Conservation (phyloP, 768 basidiomycete genomes). For the Dictyophora rubrovolvata region DNA sequence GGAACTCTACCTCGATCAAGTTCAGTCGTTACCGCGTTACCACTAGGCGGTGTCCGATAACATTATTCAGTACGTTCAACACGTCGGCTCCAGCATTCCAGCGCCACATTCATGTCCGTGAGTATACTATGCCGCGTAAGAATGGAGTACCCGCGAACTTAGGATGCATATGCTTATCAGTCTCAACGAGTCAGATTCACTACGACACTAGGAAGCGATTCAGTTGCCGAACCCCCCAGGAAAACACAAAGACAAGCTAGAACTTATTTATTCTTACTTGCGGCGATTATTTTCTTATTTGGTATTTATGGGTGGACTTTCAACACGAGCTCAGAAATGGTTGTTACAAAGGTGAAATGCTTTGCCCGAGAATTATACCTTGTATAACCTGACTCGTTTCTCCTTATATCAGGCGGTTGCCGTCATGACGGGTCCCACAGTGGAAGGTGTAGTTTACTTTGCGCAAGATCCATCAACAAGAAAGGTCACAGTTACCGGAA, state of each 20-base stretch:
- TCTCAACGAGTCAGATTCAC: neutral
- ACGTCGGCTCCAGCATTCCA: too few relatives aligned
- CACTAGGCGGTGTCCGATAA: too few relatives aligned
- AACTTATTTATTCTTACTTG: neutral
- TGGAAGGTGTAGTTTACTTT: constrained; percentile 58
- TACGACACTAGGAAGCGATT: neutral
- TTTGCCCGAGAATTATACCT: neutral
- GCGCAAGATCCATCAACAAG: constrained; percentile 38
- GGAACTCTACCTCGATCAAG: too few relatives aligned
- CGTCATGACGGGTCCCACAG: constrained; percentile 50
- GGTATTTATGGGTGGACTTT: neutral
- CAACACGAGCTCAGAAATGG: neutral
- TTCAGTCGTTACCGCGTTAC: too few relatives aligned
- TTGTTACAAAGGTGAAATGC: neutral
- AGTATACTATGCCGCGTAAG: too few relatives aligned
- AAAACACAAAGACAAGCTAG: neutral
- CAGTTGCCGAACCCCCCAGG: neutral
- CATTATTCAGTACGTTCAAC: too few relatives aligned
- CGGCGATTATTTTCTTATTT: neutral
- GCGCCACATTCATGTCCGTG: too few relatives aligned
- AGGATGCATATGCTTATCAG: neutral
- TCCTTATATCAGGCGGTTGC: constrained; percentile 37
- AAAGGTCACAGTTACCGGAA: constrained; percentile 53
- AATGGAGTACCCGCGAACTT: too few relatives aligned
- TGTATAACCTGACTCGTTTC: neutral